A percentile compares a stretch with the other conserved stretches of the same genome.
Conservation (phyloP, 2,329 filamentous ascomycete species). For the Lasiodiplodia sp. region DNA sequence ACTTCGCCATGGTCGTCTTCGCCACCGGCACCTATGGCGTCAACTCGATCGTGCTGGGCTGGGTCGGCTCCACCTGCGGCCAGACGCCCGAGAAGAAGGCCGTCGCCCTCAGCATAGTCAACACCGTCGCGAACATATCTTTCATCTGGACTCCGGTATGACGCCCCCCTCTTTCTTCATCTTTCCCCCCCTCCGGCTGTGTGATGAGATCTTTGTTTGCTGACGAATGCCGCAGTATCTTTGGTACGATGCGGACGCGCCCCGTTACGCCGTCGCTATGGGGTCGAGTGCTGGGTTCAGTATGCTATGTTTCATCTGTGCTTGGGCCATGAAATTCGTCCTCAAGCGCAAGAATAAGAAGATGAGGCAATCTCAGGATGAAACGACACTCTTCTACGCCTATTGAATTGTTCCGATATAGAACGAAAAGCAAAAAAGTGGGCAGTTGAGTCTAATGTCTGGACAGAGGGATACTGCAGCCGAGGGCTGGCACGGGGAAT, state of each 20-base stretch:
- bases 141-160: slow-evolving; percentile 45
- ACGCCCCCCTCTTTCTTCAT: neutral
- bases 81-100: slow-evolving; percentile 55
- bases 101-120: slow-evolving; percentile 52
- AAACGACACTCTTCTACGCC: slow-evolving; percentile 41
- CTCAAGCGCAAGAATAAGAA: slow-evolving; percentile 44
- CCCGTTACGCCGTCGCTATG: slow-evolving; percentile 42
- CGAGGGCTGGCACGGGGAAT: too few species aligned
- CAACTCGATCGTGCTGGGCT: slow-evolving; percentile 47
- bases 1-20: slow-evolving; percentile 44
- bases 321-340: slow-evolving; percentile 43
- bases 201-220: neutral
- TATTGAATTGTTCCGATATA: slow-evolving; percentile 34
- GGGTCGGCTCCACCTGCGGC: slow-evolving; percentile 51
- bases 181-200: neutral
- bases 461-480: neutral
- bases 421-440: neutral
- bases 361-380: slow-evolving; percentile 38
- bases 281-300: slow-evolving; percentile 44
- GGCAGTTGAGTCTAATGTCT: too few species aligned
- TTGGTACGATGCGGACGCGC: slow-evolving; percentile 43
- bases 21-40: slow-evolving; percentile 39
- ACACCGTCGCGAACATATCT: slow-evolving; percentile 49
- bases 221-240: slow-evolving; percentile 37
- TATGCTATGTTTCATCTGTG: slow-evolving; percentile 39